phyloP scores from a whole-genome alignment of 495 filamentous ascomycete species.

The Tuber aestivum region DNA sequence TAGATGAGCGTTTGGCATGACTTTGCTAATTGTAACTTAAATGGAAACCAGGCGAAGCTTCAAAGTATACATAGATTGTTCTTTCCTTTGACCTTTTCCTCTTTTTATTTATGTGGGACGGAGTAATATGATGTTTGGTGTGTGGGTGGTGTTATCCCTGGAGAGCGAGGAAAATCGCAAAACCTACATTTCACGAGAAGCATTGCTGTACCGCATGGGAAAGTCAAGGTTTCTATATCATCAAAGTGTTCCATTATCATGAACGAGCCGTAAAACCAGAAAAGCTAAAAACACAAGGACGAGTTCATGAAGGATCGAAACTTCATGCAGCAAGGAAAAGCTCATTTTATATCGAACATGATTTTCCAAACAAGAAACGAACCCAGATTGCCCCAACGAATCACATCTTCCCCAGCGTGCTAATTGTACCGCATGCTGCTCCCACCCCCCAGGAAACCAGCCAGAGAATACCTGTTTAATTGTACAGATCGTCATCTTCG shows the following conservation, averaged over 20 bases:
- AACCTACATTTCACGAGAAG: neutral
- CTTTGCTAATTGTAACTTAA: neutral
- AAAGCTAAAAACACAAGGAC: conserved; percentile 3
- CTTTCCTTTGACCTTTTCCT: neutral
- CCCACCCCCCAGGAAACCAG: conserved; percentile 9
- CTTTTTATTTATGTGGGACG: neutral
- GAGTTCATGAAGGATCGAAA: neutral
- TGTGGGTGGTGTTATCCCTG: neutral
- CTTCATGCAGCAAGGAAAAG: neutral
- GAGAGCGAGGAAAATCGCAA: neutral
- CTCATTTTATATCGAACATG: conserved; percentile 3
- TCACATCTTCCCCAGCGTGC: neutral
- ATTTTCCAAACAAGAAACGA: neutral
- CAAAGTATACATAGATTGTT: neutral
- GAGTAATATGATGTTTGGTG: neutral
- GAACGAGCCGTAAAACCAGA: neutral
- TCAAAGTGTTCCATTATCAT: conserved; percentile 5
- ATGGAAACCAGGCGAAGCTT: neutral
- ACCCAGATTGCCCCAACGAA: neutral
- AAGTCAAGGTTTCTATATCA: neutral
- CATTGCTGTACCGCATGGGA: neutral
- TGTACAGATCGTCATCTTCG: conserved; percentile 82
- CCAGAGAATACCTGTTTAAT: conserved; percentile 37
- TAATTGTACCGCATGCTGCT: neutral
- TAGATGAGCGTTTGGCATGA: neutral